These are phyloP conservation scores for Fomes fomentarius DNA, from an alignment of 1,284 basidiomycete species.

Conservation along the genomic window DNA sequence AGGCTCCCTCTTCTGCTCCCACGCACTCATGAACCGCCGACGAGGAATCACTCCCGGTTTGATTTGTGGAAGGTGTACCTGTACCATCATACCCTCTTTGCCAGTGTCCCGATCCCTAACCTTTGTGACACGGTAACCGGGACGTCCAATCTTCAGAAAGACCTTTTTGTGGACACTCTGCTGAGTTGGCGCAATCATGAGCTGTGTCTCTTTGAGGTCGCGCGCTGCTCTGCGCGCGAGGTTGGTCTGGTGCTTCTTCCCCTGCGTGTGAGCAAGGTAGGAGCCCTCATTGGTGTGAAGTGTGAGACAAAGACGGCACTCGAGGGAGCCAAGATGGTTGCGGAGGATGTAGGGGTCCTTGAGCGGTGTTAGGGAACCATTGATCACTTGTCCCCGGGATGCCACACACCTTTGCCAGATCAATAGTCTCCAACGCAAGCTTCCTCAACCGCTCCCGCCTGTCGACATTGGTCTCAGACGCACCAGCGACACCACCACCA, in stretches of 20 bases:
- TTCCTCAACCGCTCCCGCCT: constrained; percentile 93
- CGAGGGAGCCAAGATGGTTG: constrained; percentile 96
- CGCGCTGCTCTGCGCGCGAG: constrained; percentile 94
- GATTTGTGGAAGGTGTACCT: constrained; percentile 95
- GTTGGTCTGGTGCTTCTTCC: constrained; percentile 99
- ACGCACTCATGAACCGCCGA: constrained; percentile 96
- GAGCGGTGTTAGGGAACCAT: neutral
- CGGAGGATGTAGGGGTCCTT: constrained; percentile 99
- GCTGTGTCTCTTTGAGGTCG: constrained; percentile 91
- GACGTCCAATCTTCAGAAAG: constrained; percentile 97
- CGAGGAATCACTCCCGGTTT: constrained; percentile 86
- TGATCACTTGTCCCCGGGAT: neutral
- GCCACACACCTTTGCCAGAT: constrained; percentile 81
- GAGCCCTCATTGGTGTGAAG: constrained; percentile 99
- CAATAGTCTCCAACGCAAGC: constrained; percentile 95
- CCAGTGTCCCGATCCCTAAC: constrained; percentile 78
- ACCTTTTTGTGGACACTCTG: constrained; percentile 85
- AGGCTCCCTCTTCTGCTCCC: constrained; percentile 95
- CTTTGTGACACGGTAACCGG: constrained; percentile 93
- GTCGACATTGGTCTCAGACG: constrained; percentile 94
- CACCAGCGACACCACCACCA: constrained; percentile 91
- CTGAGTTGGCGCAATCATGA: constrained; percentile 82
- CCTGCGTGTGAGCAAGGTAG: constrained; percentile 98
- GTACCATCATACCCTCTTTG: constrained; percentile 95
- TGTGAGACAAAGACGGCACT: constrained; percentile 97